These are phyloP conservation scores for Oligophagozyma castellii DNA, from an alignment of 1,139 yeast genomes.

Conservation along the genomic window DNA sequence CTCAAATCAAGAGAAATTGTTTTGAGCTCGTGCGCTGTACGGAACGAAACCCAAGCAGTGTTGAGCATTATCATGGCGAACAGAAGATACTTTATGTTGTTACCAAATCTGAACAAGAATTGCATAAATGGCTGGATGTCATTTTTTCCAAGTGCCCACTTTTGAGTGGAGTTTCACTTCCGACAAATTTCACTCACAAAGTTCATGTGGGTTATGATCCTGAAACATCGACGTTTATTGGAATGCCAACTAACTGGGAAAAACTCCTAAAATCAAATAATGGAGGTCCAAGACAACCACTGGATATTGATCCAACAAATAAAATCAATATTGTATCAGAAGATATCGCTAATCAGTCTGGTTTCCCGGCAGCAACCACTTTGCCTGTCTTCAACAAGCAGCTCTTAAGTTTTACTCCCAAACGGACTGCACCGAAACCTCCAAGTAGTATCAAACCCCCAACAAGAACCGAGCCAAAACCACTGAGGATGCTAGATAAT, in stretches of 20 bases:
- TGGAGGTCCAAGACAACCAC: too few species aligned
- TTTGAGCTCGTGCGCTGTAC: constrained; percentile 57
- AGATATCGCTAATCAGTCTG: constrained; percentile 84
- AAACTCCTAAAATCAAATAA: constrained; percentile 48
- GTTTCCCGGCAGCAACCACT: constrained; percentile 46
- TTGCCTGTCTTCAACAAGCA: not conserved
- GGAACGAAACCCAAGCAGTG: constrained; percentile 6
- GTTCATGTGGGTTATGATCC: constrained; percentile 46
- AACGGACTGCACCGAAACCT: constrained; percentile 9
- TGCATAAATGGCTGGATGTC: constrained; percentile 82
- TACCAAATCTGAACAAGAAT: constrained; percentile 62
- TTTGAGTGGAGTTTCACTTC: constrained; percentile 58
- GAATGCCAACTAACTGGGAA: constrained; percentile 67
- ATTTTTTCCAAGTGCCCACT: constrained; percentile 76
- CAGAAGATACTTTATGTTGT: constrained; percentile 53
- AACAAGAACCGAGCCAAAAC: too few species aligned
- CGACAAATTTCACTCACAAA: constrained; percentile 65
- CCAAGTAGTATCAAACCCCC: too few species aligned
- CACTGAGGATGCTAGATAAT: too few species aligned
- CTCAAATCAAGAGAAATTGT: constrained; percentile 52
- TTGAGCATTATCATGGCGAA: constrained; percentile 1
- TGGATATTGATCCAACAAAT: constrained; percentile 69
- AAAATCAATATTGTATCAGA: constrained; percentile 69
- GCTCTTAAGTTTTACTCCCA: constrained; percentile 28
- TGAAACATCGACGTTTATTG: constrained; percentile 55